Evolutionary conservation across 768 basidiomycete genomes (phyloP).

Genomic region (Baorangia bicolor): DNA sequence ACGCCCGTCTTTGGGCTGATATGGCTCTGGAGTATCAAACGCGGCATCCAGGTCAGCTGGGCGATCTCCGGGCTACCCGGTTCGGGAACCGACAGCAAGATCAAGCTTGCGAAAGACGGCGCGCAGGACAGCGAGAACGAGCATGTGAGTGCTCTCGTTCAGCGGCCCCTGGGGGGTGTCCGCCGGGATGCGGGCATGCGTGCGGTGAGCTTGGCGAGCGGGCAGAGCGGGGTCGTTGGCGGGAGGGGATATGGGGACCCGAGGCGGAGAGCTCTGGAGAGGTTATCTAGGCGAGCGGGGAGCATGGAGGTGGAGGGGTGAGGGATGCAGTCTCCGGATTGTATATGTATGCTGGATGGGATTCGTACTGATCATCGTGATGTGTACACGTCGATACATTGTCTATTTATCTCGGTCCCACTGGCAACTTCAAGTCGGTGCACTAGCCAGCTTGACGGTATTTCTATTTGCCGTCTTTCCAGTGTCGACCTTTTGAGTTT

Average conservation of each 20-base stretch:
- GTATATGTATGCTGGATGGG: neutral
- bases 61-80: conserved; percentile 58
- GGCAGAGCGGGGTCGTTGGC: neutral
- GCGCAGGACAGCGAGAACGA: conserved; percentile 10
- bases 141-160: neutral
- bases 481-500: neutral
- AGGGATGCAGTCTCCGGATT: neutral
- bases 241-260: conserved; percentile 16
- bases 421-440: neutral
- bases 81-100: conserved; percentile 2
- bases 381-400: neutral
- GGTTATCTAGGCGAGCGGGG: conserved; percentile 13
- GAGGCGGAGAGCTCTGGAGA: conserved; percentile 25
- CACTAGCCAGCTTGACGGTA: no score
- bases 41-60: conserved; percentile 79
- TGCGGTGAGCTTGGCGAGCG: conserved; percentile 27
- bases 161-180: neutral
- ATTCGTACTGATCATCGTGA: neutral
- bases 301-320: conserved; percentile 20
- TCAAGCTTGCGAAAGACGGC: neutral
- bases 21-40: conserved; percentile 91
- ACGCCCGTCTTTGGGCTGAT: conserved; percentile 75
- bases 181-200: conserved; percentile 24
- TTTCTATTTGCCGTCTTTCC: neutral
- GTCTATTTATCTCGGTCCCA: neutral